These are phyloP conservation scores for Pichia sp. DNA, from an alignment of 1,139 yeast species.

Conservation along the genomic window DNA sequence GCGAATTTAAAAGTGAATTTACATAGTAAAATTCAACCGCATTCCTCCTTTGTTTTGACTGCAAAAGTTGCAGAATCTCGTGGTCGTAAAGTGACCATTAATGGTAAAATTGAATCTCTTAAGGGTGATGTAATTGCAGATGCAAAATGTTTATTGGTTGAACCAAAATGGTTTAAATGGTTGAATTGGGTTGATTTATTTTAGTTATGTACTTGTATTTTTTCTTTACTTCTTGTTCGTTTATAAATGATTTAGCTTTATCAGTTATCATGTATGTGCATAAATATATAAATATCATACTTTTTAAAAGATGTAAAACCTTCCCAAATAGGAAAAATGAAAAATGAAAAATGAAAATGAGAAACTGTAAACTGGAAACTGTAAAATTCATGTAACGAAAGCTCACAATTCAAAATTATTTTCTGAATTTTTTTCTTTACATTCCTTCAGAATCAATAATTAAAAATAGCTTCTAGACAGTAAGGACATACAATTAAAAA, in stretches of 20 bases:
- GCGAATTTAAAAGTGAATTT: slow-evolving; percentile 69
- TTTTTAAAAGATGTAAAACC: too few relatives aligned
- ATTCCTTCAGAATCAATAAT: neutral
- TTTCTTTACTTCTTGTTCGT: too few relatives aligned
- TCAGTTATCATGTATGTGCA: too few relatives aligned
- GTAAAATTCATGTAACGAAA: too few relatives aligned
- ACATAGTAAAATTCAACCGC: slow-evolving; percentile 58
- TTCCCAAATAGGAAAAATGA: too few relatives aligned
- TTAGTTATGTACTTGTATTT: slow-evolving; percentile 4
- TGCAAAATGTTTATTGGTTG: slow-evolving; percentile 61
- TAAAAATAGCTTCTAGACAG: neutral
- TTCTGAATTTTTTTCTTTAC: neutral
- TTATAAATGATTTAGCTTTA: too few relatives aligned
- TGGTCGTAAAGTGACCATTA: slow-evolving; percentile 77
- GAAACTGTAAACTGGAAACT: too few relatives aligned
- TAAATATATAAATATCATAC: too few relatives aligned
- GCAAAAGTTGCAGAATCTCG: slow-evolving; percentile 63
- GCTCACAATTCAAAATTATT: too few relatives aligned
- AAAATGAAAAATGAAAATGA: too few relatives aligned
- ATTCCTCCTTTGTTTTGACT: slow-evolving; percentile 56
- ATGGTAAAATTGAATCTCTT: slow-evolving; percentile 37
- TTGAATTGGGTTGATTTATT: slow-evolving; percentile 49
- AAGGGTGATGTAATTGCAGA: slow-evolving; percentile 38
- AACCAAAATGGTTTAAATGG: slow-evolving; percentile 75
- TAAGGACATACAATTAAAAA: neutral